A percentile compares a stretch with the other conserved stretches of the same genome.
Conservation (phyloP, 306 rosid genomes). For the Parietaria judaica region DNA sequence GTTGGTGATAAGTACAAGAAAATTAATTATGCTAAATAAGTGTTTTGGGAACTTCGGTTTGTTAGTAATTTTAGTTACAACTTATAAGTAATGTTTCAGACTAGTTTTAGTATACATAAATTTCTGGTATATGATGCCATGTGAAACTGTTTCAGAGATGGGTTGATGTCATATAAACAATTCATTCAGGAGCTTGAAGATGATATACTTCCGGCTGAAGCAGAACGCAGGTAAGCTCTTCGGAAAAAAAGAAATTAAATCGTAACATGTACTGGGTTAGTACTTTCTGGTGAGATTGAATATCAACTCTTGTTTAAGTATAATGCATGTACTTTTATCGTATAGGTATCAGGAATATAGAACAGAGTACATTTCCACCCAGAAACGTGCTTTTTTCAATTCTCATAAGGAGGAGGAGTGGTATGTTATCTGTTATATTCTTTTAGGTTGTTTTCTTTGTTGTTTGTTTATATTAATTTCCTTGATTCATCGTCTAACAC, state of each 20-base stretch:
- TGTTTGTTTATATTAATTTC: neutral
- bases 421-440: conserved; percentile 26
- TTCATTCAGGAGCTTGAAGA: conserved; percentile 99
- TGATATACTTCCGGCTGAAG: conserved; percentile 91
- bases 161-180: conserved; percentile 93
- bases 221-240: conserved; percentile 70
- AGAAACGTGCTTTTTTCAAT: conserved; percentile 78
- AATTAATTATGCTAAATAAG: too few species aligned
- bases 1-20: conserved; percentile 17
- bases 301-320: neutral
- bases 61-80: too few species aligned
- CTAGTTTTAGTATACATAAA: too few species aligned
- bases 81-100: too few species aligned
- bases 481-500: neutral
- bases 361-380: conserved; percentile 89
- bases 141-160: conserved; percentile 54
- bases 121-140: neutral
- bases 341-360: conserved; percentile 94
- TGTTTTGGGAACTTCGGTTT: too few species aligned
- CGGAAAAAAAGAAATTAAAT: neutral
- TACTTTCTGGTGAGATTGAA: too few species aligned
- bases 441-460: neutral
- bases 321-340: conserved; percentile 6
- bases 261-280: too few species aligned
- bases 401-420: conserved; percentile 93